Evolutionary conservation across 169 alveolate genomes (phyloP).

Genomic region (Prorocentrum cordatum): DNA sequence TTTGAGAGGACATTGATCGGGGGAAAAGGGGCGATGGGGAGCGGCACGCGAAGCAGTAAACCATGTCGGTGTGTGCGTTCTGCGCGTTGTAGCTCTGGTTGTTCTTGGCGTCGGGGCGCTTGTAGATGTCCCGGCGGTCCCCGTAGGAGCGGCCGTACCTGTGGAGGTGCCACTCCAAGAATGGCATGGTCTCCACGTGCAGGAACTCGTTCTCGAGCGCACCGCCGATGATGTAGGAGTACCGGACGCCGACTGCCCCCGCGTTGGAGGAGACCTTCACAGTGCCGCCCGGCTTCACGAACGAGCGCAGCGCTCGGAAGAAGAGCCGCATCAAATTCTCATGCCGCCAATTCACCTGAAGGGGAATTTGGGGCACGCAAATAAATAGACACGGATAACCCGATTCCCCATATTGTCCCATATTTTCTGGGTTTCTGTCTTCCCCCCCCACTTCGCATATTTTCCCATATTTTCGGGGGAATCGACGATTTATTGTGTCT

Average conservation of each 20-base stretch:
- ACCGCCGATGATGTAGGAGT: slow-evolving; percentile 49
- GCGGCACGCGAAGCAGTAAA: slow-evolving; percentile 31
- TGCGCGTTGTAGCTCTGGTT: slow-evolving; percentile 56
- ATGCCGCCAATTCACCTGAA: slow-evolving; percentile 66
- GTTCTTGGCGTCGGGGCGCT: slow-evolving; percentile 38
- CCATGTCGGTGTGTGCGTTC: slow-evolving; percentile 57
- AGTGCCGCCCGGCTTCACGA: slow-evolving; percentile 35
- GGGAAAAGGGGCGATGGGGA: too few relatives aligned
- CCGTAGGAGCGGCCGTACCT: slow-evolving; percentile 68
- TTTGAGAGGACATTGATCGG: too few relatives aligned
- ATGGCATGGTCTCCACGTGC: slow-evolving; percentile 46
- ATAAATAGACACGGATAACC: too few relatives aligned
- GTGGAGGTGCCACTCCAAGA: slow-evolving; percentile 45
- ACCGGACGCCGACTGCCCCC: slow-evolving; percentile 65
- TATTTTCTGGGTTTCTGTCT: too few relatives aligned
- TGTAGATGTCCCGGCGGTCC: slow-evolving; percentile 52
- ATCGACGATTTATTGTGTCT: too few relatives aligned
- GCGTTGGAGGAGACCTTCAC: slow-evolving; percentile 62
- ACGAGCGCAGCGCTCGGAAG: slow-evolving; percentile 58
- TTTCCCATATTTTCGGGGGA: too few relatives aligned
- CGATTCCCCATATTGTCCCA: too few relatives aligned
- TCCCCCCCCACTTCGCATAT: too few relatives aligned
- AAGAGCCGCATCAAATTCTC: slow-evolving; percentile 62
- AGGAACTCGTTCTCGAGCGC: slow-evolving; percentile 48
- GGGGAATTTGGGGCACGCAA: too few relatives aligned